Evolutionary conservation across 2,329 filamentous ascomycete species (phyloP).

Genomic region (Chrysoporthe deuterocubensis): DNA sequence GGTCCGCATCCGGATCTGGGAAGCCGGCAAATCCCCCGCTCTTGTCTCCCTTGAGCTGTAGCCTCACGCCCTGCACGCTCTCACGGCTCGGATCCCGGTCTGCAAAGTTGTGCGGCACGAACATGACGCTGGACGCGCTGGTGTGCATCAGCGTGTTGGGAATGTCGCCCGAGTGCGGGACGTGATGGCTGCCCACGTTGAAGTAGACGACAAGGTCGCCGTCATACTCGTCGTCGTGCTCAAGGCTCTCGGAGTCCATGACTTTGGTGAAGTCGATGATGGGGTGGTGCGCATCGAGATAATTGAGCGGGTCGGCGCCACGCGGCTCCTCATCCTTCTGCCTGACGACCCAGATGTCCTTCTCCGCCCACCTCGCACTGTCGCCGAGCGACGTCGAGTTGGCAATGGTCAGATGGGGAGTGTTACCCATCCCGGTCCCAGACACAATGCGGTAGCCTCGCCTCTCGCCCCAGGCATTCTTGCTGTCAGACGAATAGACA

Average conservation of each 20-base stretch:
- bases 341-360: constrained; percentile 44
- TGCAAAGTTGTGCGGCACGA: constrained; percentile 45
- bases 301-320: constrained; percentile 43
- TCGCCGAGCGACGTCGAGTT: constrained; percentile 41
- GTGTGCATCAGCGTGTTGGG: constrained; percentile 50
- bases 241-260: constrained; percentile 40
- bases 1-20: constrained; percentile 2
- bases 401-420: constrained; percentile 32
- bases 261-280: constrained; percentile 46
- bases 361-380: constrained; percentile 28
- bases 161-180: constrained; percentile 47
- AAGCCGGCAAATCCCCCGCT: constrained; percentile 29
- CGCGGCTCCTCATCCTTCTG: constrained; percentile 51
- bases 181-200: constrained; percentile 50
- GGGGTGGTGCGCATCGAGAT: constrained; percentile 41
- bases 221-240: constrained; percentile 36
- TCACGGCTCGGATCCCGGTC: constrained; percentile 41
- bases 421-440: constrained; percentile 34
- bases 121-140: constrained; percentile 42
- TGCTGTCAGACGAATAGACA: constrained; percentile 38
- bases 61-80: constrained; percentile 33
- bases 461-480: constrained; percentile 46
- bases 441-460: constrained; percentile 49
- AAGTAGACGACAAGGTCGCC: constrained; percentile 43
- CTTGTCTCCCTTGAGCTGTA: constrained; percentile 29